A percentile compares a stretch with the other conserved stretches of the same genome.
These are phyloP conservation scores for Russula vinacea DNA, from an alignment of 768 basidiomycete species.

Conservation along the genomic window DNA sequence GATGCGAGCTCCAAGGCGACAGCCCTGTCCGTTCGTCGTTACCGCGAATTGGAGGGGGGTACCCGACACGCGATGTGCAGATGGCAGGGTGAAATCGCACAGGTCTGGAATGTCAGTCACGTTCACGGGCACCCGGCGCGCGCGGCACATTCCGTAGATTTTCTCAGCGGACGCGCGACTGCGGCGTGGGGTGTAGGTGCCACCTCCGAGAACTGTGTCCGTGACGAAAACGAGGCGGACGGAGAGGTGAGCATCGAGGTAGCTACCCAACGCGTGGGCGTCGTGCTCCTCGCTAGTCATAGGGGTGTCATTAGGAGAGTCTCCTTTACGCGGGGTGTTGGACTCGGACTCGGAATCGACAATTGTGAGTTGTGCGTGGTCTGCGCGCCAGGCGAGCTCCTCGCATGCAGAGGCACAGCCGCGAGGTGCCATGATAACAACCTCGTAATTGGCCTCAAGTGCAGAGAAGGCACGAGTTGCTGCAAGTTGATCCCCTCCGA, in stretches of 20 bases:
- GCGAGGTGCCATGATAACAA: slow-evolving; percentile 59
- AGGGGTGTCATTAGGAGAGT: slow-evolving; percentile 33
- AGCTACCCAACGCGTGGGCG: slow-evolving; percentile 46
- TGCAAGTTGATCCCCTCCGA: slow-evolving; percentile 78
- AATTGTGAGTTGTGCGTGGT: slow-evolving; percentile 53
- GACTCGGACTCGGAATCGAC: slow-evolving; percentile 50
- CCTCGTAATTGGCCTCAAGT: slow-evolving; percentile 73
- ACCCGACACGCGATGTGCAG: slow-evolving; percentile 77
- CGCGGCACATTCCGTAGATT: slow-evolving; percentile 54
- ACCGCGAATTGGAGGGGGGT: slow-evolving; percentile 72
- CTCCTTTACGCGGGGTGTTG: slow-evolving; percentile 37
- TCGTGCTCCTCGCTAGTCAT: slow-evolving; percentile 37
- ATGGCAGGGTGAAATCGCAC: slow-evolving; percentile 86
- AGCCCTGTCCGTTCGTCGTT: slow-evolving; percentile 90
- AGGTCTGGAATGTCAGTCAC: slow-evolving; percentile 82
- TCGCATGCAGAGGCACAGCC: slow-evolving; percentile 54
- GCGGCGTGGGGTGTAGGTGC: slow-evolving; percentile 39
- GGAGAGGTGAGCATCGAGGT: slow-evolving; percentile 39
- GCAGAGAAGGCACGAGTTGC: slow-evolving; percentile 80
- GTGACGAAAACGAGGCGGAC: slow-evolving; percentile 73
- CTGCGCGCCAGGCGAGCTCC: slow-evolving; percentile 65
- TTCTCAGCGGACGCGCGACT: slow-evolving; percentile 51
- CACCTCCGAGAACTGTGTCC: slow-evolving; percentile 57
- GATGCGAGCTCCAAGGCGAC: slow-evolving; percentile 75
- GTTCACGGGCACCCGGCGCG: slow-evolving; percentile 71